Base-by-base conservation (phyloP, 139 green algal species). In the Haematococcus sp. region DNA sequence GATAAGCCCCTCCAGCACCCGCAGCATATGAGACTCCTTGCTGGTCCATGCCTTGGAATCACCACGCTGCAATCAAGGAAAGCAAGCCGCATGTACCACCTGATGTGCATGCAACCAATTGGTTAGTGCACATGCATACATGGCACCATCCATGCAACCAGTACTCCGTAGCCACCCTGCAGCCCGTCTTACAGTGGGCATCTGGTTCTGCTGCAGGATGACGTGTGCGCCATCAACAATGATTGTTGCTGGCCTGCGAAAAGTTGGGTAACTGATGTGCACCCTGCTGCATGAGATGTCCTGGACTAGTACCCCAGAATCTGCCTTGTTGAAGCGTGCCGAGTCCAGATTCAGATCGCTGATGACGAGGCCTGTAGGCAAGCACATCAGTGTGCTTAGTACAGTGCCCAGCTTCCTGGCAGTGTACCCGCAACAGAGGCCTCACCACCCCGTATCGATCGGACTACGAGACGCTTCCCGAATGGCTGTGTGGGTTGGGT, bases 11-110 rank as follows among this genome's bases (percentile, higher is more conserved):
- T 80, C 74, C 33, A 80, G 43, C 19, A 43, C 23, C 4, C 31
- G 44, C 9, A 79, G 51, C 58, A 74, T 80, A 28, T 63, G 30
- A 4, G 25, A 43, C 25, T 54, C 58, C 58, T 40, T 30, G n/a
- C 30, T 28, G 58, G 28, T 30, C 58, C 58, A 65, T 33, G 58
- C n/a, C 58, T 65, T 65, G 23, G 25, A 35, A n/a, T 65, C 11
- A 7, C 40, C 40, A 49, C 40, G 40, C 40, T 49, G 40, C 40
- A 49, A 19, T 7, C 40, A 49, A 11, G 7, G 40, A 11, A 11
- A 7, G 11, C 7, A 7, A 49, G 58, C n/a, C 30, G 22, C 25
- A 22, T 65, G 58, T n/a, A 30, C n/a, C 22, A 30, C 58, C n/a
- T 22, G 23, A 40, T 16, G 58, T 11, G 58, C 52, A 55, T 55